Conservation (phyloP, 176 grass and related monocot species). For the Cenchrus americanus region DNA sequence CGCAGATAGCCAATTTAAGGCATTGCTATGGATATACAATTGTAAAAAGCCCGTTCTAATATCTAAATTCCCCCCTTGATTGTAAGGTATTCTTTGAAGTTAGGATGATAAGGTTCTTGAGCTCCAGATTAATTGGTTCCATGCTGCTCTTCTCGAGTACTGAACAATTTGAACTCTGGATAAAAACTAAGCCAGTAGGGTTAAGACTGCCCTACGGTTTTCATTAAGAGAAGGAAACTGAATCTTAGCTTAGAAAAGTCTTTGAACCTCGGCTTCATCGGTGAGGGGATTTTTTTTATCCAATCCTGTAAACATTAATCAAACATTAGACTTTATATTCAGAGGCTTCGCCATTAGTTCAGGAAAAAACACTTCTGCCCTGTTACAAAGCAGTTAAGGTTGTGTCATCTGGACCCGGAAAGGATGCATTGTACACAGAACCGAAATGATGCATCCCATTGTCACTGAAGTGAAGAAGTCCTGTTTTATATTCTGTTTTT, state of each 20-base stretch:
- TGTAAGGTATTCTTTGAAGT: not conserved
- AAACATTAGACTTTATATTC: too few relatives aligned
- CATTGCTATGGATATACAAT: not conserved
- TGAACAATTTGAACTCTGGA: not conserved
- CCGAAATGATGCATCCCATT: not conserved
- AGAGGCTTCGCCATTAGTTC: too few relatives aligned
- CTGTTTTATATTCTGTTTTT: too few relatives aligned
- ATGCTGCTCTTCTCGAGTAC: not conserved
- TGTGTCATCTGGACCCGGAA: not conserved
- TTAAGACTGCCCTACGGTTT: too few relatives aligned
- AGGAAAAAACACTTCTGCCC: not conserved
- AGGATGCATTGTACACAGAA: not conserved
- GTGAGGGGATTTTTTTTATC: too few relatives aligned
- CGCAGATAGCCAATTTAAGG: constrained; percentile 8
- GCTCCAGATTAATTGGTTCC: not conserved
- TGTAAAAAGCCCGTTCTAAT: not conserved
- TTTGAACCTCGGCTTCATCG: too few relatives aligned
- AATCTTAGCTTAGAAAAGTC: too few relatives aligned
- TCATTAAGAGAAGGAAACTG: too few relatives aligned
- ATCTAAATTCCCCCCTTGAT: not conserved
- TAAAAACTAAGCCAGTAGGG: too few relatives aligned
- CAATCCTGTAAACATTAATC: too few relatives aligned
- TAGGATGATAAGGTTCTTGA: not conserved
- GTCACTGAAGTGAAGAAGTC: too few relatives aligned
- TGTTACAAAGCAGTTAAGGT: not conserved